Base-by-base conservation (phyloP, 139 green algal genomes). In the Volvox reticuliferus region DNA sequence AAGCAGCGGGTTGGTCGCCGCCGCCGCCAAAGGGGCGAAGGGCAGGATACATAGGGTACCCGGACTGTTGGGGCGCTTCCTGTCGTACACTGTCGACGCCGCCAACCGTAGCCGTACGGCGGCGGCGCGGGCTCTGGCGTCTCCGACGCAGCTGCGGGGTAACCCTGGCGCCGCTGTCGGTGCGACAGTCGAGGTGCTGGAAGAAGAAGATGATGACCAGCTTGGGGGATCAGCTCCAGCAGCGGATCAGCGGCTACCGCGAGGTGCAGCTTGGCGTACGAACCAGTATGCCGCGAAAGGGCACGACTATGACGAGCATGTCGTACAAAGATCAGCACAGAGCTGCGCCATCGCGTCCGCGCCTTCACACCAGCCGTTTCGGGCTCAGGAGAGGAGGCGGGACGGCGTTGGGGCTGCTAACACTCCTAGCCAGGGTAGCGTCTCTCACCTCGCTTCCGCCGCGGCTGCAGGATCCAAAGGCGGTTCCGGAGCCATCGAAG, bases 11-110 rank as follows among this genome's bases (percentile, higher is more conserved):
- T 18, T 35, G 67, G 67, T 30, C 26, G 71, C 71, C 14, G 20
- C 71, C 26, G 71, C 22, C 9, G 20, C 71, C 71, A 79, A 79
- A 30, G 26, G 75, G 12, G 16, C 32, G 75, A 81, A 50, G 71
- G 21, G n/a, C 28, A 79, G 33, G 12, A 30, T 18, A 35, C 75
- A 55, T 19, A 81, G 50, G 75, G 32, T 30, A 30, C 30, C 24
- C 30, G 75, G 30, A 19, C 75, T 81, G 75, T 24, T 81, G 18
- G 75, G 75, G 24, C 32, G 75, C 12, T 81, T 81, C 75, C 75
- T 81, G 75, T 81, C 75, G n/a, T 81, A 81, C 75, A 81, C 75
- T 17, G 75, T 81, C 12, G 75, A 81, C 75, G 71, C 71, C 26
- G 71, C 71, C 26, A 79, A 79, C 71, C 71, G 71, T 20, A n/a